These are phyloP conservation scores for Dorcoceras hygrometricum DNA, from an alignment of 257 asterid species.

Conservation along the genomic window DNA sequence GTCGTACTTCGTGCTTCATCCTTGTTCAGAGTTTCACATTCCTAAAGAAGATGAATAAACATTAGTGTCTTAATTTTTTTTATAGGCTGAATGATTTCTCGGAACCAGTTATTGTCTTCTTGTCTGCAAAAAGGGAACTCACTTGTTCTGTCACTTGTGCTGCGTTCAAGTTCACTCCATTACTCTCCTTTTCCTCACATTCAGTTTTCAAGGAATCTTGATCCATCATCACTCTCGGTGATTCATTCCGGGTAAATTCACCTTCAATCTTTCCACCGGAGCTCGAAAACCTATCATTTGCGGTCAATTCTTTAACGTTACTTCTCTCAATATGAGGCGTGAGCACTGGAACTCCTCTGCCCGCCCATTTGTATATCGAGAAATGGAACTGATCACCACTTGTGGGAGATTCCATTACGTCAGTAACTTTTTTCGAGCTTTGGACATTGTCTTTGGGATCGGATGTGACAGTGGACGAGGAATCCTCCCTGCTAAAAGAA, in stretches of 20 bases:
- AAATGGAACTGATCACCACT: conserved; percentile 59
- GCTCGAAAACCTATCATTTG: conserved; percentile 30
- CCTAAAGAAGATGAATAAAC: conserved; percentile 37
- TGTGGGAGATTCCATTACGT: conserved; percentile 17
- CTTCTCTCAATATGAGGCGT: conserved; percentile 36
- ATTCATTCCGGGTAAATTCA: conserved; percentile 17
- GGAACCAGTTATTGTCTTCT: conserved; percentile 11
- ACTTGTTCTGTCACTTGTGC: conserved; percentile 33
- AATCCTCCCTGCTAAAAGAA: conserved; percentile 33
- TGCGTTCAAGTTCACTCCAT: conserved; percentile 31
- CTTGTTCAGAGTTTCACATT: conserved; percentile 29
- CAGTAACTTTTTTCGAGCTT: conserved; percentile 20
- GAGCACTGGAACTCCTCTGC: conserved; percentile 55
- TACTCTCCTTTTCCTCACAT: conserved; percentile 30
- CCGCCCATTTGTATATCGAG: conserved; percentile 95
- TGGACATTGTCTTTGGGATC: conserved; percentile 28
- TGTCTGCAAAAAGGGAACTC: conserved; percentile 27
- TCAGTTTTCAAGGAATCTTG: conserved; percentile 21
- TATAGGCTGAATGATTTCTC: not conserved
- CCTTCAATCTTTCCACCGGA: conserved; percentile 38
- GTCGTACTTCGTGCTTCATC: conserved; percentile 35
- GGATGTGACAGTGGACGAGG: conserved; percentile 22
- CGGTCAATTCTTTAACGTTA: conserved; percentile 24
- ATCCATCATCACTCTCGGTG: conserved; percentile 7
- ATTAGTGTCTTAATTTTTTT: too few relatives aligned